Base-by-base conservation (phyloP, 257 asterid genomes). In the Jasminum sambac region DNA sequence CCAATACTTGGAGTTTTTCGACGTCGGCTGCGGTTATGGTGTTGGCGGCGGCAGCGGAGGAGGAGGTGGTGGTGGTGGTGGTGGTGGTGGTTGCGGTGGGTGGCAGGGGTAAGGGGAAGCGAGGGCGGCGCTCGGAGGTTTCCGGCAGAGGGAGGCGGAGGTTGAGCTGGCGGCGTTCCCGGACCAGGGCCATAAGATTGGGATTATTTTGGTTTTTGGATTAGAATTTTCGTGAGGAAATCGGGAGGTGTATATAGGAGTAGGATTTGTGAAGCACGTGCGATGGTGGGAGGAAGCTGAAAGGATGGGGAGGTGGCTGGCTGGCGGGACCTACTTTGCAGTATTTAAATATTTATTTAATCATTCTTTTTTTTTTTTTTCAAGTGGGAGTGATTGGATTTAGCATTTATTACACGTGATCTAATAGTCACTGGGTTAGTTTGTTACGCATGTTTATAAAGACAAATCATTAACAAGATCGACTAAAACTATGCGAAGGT, bases 121-220 rank as follows among this genome's bases (percentile, higher is more conserved):
- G 89, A 70, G 83, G 87, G 84, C 94, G 84, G 88, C 89, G 91
- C 4, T 88, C 88, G 75, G 92, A 78, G 72, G 79, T 71, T 1
- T 84, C 91, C 23, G 95, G 88, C 57, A 88, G 46, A 1, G 96
- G 93, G 62, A 89, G 96, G 39, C 96, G 88, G 76, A 92, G 98
- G 14, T 88, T 89, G 48, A 86, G 84, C 24, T 86, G 96, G 65
- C 94, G 98, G 76, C 98, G 98, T 19, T 88, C 84, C 8, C 92
- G 89, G 19, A 85, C 94, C 36, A 88, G 74, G 42, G 91, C 96
- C 97, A 91, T 91, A 37, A 40, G 70, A 24, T 65, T 57, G 70
- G 14, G 37, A 64, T 26, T 38, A 64, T 9, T 43, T 58, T 72
- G 70, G 14, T 14, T 14, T 73, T 14, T n/a, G 75, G 38, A 63